Conservation (phyloP, 257 asterid genomes). For the Verbena officinalis region DNA sequence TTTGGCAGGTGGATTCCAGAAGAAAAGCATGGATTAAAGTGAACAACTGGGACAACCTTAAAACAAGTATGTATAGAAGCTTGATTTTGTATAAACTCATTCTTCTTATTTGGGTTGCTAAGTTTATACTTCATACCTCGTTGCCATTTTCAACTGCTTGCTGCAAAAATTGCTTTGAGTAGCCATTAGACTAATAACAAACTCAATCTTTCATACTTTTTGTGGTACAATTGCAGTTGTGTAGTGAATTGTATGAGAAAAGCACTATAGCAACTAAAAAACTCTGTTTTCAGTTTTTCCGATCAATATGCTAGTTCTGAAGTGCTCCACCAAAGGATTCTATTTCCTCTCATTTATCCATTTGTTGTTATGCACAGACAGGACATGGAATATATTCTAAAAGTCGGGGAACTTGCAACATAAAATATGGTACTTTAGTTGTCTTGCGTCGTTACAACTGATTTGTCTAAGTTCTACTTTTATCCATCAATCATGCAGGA, state of each 20-base stretch:
- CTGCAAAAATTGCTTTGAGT: slow-evolving; percentile 10
- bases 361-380: slow-evolving; percentile 35
- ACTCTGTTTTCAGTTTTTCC: not conserved
- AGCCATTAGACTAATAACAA: not conserved
- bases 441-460: slow-evolving; percentile 24
- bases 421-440: slow-evolving; percentile 33
- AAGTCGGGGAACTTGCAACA: slow-evolving; percentile 35
- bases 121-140: not conserved
- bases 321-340: slow-evolving; percentile 20
- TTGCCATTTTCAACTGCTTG: slow-evolving; percentile 11
- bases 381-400: slow-evolving; percentile 41
- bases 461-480: slow-evolving; percentile 16
- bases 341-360: slow-evolving; percentile 33
- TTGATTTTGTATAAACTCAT: slow-evolving; percentile 17
- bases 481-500: slow-evolving; percentile 20
- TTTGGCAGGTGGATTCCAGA: slow-evolving; percentile 67
- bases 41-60: slow-evolving; percentile 63
- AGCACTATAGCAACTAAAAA: not conserved
- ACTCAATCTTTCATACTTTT: not conserved
- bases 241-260: slow-evolving; percentile 15
- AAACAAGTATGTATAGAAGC: slow-evolving; percentile 52
- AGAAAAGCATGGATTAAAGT: slow-evolving; percentile 75
- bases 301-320: not conserved
- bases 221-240: not conserved
- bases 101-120: not conserved